These are phyloP conservation scores for Tulasnella sp. DNA, from an alignment of 768 basidiomycete genomes.

Conservation along the genomic window DNA sequence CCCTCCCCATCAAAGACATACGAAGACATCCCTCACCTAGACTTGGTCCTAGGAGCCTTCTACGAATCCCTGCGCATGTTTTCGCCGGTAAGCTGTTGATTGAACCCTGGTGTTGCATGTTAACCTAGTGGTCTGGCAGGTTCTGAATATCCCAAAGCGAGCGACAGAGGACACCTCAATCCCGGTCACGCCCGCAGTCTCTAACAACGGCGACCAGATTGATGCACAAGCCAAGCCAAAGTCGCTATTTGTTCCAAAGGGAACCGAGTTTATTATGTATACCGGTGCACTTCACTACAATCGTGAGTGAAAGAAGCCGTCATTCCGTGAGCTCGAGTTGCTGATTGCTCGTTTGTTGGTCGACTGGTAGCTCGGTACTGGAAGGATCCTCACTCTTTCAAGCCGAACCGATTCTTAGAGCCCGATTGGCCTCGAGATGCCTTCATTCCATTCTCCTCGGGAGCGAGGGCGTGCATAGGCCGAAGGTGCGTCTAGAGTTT, in stretches of 20 bases:
- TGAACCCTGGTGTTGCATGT: neutral
- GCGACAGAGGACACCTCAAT: slow-evolving; percentile 4
- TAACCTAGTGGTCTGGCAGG: neutral
- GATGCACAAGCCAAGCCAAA: neutral
- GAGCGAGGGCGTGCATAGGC: neutral
- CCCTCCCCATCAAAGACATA: neutral
- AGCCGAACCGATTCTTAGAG: slow-evolving; percentile 22
- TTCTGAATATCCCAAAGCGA: slow-evolving; percentile 7
- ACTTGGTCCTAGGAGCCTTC: slow-evolving; percentile 2
- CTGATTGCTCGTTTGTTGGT: neutral
- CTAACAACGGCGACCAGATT: neutral
- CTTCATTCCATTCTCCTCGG: slow-evolving; percentile 25
- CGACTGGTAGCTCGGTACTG: slow-evolving; percentile 22
- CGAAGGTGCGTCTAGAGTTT: neutral
- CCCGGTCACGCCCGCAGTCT: neutral
- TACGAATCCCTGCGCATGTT: slow-evolving; percentile 22
- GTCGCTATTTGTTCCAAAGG: slow-evolving; percentile 16
- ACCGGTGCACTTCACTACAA: slow-evolving; percentile 15
- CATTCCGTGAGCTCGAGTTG: neutral
- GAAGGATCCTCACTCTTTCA: slow-evolving; percentile 21
- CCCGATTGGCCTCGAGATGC: slow-evolving; percentile 26
- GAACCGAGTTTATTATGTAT: neutral
- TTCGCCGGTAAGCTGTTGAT: neutral
- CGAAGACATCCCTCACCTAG: slow-evolving; percentile 17
- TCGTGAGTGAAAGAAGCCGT: neutral